A percentile compares a stretch with the other conserved stretches of the same genome.
phyloP scores from a whole-genome alignment of 192 early-diverging fungal species.

The Podila minutissima region DNA sequence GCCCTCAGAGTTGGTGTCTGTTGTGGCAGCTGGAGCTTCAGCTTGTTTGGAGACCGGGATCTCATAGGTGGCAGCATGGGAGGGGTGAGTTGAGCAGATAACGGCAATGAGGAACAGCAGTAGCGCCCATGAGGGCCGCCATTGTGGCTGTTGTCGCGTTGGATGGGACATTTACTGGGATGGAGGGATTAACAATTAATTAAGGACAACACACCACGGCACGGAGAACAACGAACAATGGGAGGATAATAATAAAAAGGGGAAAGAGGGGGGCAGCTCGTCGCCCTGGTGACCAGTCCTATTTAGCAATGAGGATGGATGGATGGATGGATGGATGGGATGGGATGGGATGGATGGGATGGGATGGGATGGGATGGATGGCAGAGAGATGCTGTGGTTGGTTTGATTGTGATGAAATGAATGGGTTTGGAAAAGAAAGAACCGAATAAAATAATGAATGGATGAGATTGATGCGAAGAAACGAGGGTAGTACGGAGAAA shows the following conservation, averaged over 20 bases:
- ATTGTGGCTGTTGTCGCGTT: too few species aligned
- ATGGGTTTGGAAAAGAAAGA: too few species aligned
- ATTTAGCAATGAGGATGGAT: neutral
- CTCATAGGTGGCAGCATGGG: constrained; percentile 18
- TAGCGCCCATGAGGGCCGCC: neutral
- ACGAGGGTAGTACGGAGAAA: too few species aligned
- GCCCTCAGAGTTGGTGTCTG: neutral
- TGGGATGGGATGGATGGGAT: neutral
- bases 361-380: neutral
- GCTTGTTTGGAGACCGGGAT: constrained; percentile 23
- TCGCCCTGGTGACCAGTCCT: neutral
- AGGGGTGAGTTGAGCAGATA: neutral
- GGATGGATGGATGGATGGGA: neutral
- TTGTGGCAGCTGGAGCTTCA: neutral
- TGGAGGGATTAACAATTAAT: neutral
- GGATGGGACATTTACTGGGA: too few species aligned
- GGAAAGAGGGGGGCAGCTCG: neutral
- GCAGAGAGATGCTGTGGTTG: neutral
- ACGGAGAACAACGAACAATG: neutral
- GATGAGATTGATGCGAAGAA: too few species aligned
- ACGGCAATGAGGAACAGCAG: constrained; percentile 13
- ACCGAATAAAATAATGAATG: too few species aligned
- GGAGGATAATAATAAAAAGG: neutral
- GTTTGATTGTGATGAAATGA: too few species aligned
- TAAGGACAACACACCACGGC: neutral